Conservation (phyloP, 352 stramenopile genomes). For the Elongisporangium prolatum region DNA sequence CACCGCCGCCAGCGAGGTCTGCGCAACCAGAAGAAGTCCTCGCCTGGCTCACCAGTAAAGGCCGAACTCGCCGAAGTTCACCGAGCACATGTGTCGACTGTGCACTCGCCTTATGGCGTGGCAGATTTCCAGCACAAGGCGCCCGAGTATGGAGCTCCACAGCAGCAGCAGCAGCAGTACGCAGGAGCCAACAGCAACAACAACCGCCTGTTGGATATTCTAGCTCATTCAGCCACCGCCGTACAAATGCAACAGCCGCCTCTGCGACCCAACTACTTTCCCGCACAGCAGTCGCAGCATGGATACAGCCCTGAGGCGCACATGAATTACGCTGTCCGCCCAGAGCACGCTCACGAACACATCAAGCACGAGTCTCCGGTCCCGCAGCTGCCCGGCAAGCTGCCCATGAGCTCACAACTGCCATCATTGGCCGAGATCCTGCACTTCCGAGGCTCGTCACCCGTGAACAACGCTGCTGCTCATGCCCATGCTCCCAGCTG, state of each 20-base stretch:
- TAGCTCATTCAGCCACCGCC: conserved; percentile 53
- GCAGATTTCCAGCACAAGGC: conserved; percentile 42
- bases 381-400: conserved; percentile 12
- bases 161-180: conserved; percentile 11
- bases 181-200: conserved; percentile 19
- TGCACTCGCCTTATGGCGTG: conserved; percentile 47
- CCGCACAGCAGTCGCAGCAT: conserved; percentile 14
- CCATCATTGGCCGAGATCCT: conserved; percentile 70
- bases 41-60: conserved; percentile 9
- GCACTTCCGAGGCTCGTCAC: conserved; percentile 36
- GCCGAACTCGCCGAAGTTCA: conserved; percentile 20
- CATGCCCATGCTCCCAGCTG: not conserved
- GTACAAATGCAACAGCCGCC: conserved; percentile 33
- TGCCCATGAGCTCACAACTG: conserved; percentile 46
- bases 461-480: not conserved
- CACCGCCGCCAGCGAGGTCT: conserved; percentile 62
- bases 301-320: conserved; percentile 12
- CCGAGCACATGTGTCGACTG: conserved; percentile 13
- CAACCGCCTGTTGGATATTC: conserved; percentile 60
- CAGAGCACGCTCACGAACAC: conserved; percentile 4
- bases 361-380: conserved; percentile 7
- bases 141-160: conserved; percentile 9
- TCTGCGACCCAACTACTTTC: not conserved
- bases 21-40: conserved; percentile 71
- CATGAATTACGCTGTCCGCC: not conserved